A percentile compares a stretch with the other conserved stretches of the same genome.
These are phyloP conservation scores for Chimonanthus salicifolius DNA, from an alignment of 164 flowering plant genomes.

Conservation along the genomic window DNA sequence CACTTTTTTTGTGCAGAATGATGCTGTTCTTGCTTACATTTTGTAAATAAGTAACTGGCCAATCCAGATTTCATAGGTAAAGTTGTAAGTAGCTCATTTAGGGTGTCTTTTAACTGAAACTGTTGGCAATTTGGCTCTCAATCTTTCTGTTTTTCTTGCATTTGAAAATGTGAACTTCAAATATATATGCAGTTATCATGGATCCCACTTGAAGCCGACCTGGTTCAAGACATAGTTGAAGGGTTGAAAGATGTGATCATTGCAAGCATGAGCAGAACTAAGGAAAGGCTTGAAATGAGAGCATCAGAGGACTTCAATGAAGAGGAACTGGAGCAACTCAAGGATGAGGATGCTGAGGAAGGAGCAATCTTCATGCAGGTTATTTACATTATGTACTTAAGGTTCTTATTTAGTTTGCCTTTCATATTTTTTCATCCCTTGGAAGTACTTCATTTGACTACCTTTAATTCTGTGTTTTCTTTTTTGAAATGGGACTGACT, in stretches of 20 bases:
- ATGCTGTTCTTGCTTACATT: not conserved
- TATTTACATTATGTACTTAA: not conserved
- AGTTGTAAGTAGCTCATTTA: not conserved
- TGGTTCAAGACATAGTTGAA: slow-evolving; percentile 3
- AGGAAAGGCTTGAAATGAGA: not conserved
- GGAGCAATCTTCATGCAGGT: not conserved
- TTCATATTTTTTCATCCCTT: not conserved
- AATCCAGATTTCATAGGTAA: not conserved
- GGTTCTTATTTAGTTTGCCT: not conserved
- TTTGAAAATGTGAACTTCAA: not conserved
- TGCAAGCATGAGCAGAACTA: slow-evolving; percentile 1
- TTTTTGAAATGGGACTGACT: not conserved
- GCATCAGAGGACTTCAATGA: not conserved
- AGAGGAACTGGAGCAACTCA: slow-evolving; percentile 3
- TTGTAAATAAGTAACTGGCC: not conserved
- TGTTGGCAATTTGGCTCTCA: no score
- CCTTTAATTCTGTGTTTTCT: not conserved
- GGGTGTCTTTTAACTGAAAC: not conserved
- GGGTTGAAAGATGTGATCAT: slow-evolving; percentile 5
- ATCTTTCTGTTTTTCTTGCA: not conserved
- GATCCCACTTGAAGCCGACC: not conserved
- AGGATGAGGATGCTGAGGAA: slow-evolving; percentile 5
- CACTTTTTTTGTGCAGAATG: not conserved
- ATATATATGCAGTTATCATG: not conserved
- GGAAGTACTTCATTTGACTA: not conserved